Base-by-base conservation (phyloP, 257 asterid genomes). In the Leptodermis oblonga region DNA sequence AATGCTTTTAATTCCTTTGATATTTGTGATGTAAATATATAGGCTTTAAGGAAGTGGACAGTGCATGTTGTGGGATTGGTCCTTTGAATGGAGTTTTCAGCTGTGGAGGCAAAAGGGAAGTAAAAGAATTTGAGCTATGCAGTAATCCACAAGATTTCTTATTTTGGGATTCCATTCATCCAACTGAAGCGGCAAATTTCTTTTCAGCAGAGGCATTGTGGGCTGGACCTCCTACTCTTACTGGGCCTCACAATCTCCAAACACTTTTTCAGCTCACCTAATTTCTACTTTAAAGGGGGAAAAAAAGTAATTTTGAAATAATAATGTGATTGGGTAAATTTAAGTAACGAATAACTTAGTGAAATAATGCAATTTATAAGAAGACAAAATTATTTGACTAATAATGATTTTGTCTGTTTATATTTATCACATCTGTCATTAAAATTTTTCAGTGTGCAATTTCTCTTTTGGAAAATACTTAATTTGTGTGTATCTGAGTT, bases 1-100 rank as follows among this genome's bases (percentile, higher is more conserved):
- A 28, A 55, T 30, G n/a, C n/a, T 30, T 4, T 58, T 3, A 5
- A 28, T 14, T 28, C 7, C 14, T 20, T 48, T 17, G 22, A 11
- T 7, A 1, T 56, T 56, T 56, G n/a, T 25, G 28, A 0, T 4
- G 18, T 4, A n/a, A n/a, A n/a, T n/a, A 63, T 11, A 63, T 4
- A 87, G 95, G 94, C 65, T 80, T 83, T 33, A 69, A 71, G 82
- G 90, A 79, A 63, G 82, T 78, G 49, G 70, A 70, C 65, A 77
- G 36, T 67, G 94, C 91, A 12, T 87, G 91, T 56, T 87, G 89
- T 56, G 89, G 94, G 2, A 70, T 73, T 4, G 94, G 94, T 67
- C 81, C 73, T 34, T 82, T 64, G 11, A 72, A 84, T 39, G 94
- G 87, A 30, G 31, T 48, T 11, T 53, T 53, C 71, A 85, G 82